Evolutionary conservation across 1,284 basidiomycete genomes (phyloP), one percentile per base, ranked within the genome.

Genomic region (Mrakiaceae sp.): DNA sequence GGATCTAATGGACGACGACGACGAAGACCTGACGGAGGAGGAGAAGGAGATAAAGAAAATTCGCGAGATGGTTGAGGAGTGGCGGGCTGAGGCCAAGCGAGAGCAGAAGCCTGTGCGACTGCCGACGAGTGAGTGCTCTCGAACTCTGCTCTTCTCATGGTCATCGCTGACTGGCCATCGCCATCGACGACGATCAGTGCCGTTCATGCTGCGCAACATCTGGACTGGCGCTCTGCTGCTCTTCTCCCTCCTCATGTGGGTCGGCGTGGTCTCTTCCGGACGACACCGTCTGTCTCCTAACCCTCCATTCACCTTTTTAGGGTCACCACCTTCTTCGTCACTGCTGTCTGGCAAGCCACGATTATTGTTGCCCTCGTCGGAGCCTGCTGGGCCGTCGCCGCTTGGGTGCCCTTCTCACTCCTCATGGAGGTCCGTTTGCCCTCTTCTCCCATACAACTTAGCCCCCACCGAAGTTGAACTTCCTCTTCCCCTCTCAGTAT

Each of bases 321-420:
- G 64, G 42, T 60, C 49, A 57, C 61, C 4, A 66, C 65, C 39
- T 66, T 66, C 65, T 60, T 66, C 53, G 65, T 66, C 43, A 58
- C 52, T 10, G 66, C 66, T 4, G 62, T 64, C 10, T 63, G 60
- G 58, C 55, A 87, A 81, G 93, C 92, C 8, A 88, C 87, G 10
- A 74, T 85, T 40, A 84, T 88, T 70, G 88, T 97, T 62, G 85
- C 85, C 61, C 74, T 93, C 51, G 84, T 93, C 12, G 93, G 93
- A 52, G 87, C 96, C 51, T 90, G 87, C 73, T 97, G 93, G 93
- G 90, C 91, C 1, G 88, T 96, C 39, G 90, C 91, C 0, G 58
- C 58, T 46, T 59, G 62, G 69, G 69, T 66, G 6, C 69, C 68
- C 4, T 70, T 69, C 56, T 67, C 68, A 60, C 91, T 94, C 72